Base-by-base conservation (phyloP, 2,329 filamentous ascomycete species). In the Cryphonectria carpinicola region DNA sequence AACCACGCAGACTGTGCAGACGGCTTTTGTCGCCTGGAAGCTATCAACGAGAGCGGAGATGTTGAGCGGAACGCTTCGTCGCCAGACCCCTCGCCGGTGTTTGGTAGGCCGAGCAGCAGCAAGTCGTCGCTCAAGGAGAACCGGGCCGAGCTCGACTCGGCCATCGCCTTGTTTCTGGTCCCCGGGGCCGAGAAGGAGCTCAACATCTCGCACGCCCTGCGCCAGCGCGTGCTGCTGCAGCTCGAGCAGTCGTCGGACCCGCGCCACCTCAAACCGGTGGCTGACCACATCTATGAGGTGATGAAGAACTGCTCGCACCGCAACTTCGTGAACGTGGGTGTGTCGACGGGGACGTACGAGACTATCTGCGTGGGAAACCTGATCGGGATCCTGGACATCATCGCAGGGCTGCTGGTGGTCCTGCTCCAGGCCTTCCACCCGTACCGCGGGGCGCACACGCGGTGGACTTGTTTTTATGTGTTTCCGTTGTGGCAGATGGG, bases 311-410 rank as follows among this genome's bases (percentile, higher is more conserved):
- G 84, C 78, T 85, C 84, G 28, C 80, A 85, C 74, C 80, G 84
- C 68, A 82, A 84, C 76, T 85, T 89, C 73, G 79, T 87, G 62
- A 84, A 86, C 54, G 80, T 89, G 8, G 87, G 86, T 71, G 83
- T 87, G 46, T 85, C 82, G 75, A 87, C 85, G 75, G 84, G 84
- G 52, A 85, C 84, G 3, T 82, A 84, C 67, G 84, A 85, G 76
- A 85, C 84, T 1, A 74, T 85, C 14, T 85, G 84, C 77, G 80
- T 84, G 41, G 83, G 83, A 1, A 85, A 83, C 1, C 74, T 79
- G 1, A 76, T 84, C 10, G 84, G 84, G 8, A 81, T 84, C 43
- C 76, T 77, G n/a, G 78, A 82, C 35, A 82, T 82, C 5, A 4
- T 79, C 14, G 77, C 75, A 32, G 84, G 82, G 13, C 80, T 84